Evolutionary conservation across 164 flowering plant species (phyloP).

Genomic region (Vitis rupestris): DNA sequence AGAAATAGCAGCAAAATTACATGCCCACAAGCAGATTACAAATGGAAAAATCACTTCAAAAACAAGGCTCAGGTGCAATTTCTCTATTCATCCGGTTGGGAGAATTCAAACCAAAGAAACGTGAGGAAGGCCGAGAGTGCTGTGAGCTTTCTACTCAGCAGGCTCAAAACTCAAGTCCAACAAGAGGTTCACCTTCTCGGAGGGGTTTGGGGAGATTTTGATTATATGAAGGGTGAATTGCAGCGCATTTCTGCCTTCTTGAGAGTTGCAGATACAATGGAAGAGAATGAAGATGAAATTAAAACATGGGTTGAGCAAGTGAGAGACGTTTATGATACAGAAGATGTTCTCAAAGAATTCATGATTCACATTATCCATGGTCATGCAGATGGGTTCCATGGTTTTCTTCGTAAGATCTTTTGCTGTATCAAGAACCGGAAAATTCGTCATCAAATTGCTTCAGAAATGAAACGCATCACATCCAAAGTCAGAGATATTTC

Average conservation of each 20-base stretch:
- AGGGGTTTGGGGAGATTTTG: conserved; percentile 1
- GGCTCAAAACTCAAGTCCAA: neutral
- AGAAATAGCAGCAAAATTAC: no score
- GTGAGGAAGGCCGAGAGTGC: conserved; percentile 4
- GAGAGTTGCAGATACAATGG: conserved; percentile 4
- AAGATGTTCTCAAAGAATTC: conserved; percentile 1
- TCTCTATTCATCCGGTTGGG: no score
- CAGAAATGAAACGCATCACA: neutral
- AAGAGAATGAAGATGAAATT: conserved; percentile 4
- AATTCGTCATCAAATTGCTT: neutral
- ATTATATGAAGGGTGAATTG: conserved; percentile 1
- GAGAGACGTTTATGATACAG: neutral
- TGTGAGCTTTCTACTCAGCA: conserved; percentile 4
- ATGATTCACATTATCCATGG: neutral
- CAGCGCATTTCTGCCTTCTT: conserved; percentile 1
- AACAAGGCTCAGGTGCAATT: no score
- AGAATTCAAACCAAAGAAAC: no score
- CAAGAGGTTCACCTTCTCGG: neutral
- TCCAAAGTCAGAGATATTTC: neutral
- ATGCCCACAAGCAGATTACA: no score
- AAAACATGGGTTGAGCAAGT: conserved; percentile 10
- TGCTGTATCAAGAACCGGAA: neutral
- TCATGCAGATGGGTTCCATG: neutral
- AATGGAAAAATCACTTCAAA: no score
- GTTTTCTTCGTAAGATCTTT: neutral